Conservation (phyloP, 441 rosid species). For the Pelargonium citronellum region DNA sequence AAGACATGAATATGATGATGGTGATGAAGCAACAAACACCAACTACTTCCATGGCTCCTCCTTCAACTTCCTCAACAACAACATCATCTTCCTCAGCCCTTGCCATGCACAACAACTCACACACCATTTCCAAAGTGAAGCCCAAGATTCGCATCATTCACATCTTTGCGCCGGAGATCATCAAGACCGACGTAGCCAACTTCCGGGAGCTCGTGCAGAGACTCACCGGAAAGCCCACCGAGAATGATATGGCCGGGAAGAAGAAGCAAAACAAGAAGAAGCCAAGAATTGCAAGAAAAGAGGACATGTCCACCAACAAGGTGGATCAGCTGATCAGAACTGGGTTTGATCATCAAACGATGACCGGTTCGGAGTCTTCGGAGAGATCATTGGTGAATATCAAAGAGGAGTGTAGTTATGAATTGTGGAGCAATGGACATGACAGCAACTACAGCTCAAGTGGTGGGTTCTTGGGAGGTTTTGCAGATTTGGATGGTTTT, state of each 20-base stretch:
- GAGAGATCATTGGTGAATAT: too few relatives aligned
- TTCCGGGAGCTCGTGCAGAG: slow-evolving; percentile 81
- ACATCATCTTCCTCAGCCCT: slow-evolving; percentile 19
- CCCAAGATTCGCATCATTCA: slow-evolving; percentile 82
- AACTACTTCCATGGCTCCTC: neutral
- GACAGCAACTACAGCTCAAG: too few relatives aligned
- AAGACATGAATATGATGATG: neutral
- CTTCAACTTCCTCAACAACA: neutral
- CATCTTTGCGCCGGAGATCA: slow-evolving; percentile 91
- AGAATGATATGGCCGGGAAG: too few relatives aligned
- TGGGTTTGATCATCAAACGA: too few relatives aligned
- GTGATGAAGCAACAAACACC: neutral
- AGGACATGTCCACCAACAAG: too few relatives aligned
- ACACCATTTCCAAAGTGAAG: slow-evolving; percentile 21
- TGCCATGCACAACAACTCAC: slow-evolving; percentile 28
- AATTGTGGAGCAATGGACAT: too few relatives aligned
- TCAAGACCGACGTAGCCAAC: slow-evolving; percentile 82
- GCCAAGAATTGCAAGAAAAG: too few relatives aligned
- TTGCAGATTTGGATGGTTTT: slow-evolving; percentile 62
- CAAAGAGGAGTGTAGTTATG: too few relatives aligned
- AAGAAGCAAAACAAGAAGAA: too few relatives aligned
- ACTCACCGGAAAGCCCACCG: slow-evolving; percentile 65
- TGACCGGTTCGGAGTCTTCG: too few relatives aligned
- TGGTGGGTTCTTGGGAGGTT: slow-evolving; percentile 29
- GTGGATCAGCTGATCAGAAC: too few relatives aligned